Base-by-base conservation (phyloP, 345 rosid species). In the Cardamine resedifolia region DNA sequence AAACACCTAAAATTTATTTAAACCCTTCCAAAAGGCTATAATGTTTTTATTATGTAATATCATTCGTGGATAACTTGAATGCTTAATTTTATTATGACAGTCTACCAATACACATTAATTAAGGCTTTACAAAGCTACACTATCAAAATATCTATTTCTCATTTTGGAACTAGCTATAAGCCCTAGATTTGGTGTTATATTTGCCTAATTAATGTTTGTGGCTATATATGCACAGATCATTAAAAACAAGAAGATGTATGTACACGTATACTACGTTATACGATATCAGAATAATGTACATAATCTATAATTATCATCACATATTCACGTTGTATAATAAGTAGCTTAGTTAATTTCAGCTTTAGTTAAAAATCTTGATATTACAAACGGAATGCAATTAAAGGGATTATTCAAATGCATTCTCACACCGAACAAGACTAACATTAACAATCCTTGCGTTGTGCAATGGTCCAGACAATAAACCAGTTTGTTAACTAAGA, bases 381-480 rank as follows among this genome's bases (percentile, higher is more conserved):
- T 27, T 30, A 39, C 51, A 59, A 61, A 20, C 11, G 62, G 36
- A 51, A 52, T 52, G 26, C 48, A 23, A 16, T 18, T 30, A 28
- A 31, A 33, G 31, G 14, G 65, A 70, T 24, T 65, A 58, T 10
- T 44, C 71, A 74, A 24, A 58, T 14, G 45, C 66, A 66, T 74
- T 24, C 4, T 36, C 78, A 66, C 38, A 66, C 78, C 66, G 41
- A 58, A 74, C 53, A 58, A 58, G 53, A 66, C 72, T 74, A 74
- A 49, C 33, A 39, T 49, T 49, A 58, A 50, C 23, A 58, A 28
- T 49, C 58, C 23, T 15, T 66, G 58, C 24, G 11, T 73, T 38
- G 60, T 60, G 49, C 14, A 68, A 24, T 68, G 69, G 60, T 75
- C 78, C 74, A 60, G 50, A 52, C 74, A 52, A 44, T 49, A 68